Base-by-base conservation (phyloP, 805 yeast genomes). In the Sugiyamaella marilandica region DNA sequence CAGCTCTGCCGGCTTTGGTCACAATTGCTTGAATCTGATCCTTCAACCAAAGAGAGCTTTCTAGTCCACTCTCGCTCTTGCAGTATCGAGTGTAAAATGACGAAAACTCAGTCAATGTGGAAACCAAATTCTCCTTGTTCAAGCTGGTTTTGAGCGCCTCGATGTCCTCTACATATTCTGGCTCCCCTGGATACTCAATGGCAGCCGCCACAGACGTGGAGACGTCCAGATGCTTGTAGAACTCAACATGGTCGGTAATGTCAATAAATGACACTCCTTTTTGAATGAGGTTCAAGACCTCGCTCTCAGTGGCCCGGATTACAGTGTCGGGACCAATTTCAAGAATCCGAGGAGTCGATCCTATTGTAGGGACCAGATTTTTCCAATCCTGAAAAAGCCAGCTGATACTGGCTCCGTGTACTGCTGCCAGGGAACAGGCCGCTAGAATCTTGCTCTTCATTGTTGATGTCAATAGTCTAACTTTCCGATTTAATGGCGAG, bases 51-150 rank as follows among this genome's bases (percentile, higher is more conserved):
- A 74, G 62, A 8, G 95, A 82, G 60, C 88, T 79, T 54, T 84
- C 79, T 10, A 73, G 66, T 0, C 96, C 97, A 13, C 76, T 63
- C 26, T 79, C 75, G 0, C 87, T 78, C 63, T 83, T 83, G 70
- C 87, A 87, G 66, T 84, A 86, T 53, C 97, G 77, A 14, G 89
- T 83, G 68, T 71, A 80, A 65, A 87, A 87, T 41, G 84, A 77
- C 3, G 91, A n/a, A 24, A 39, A 39, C 21, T 39, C 73, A 62
- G 51, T 56, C 77, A 69, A 35, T 63, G 43, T 39, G 21, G 24
- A 16, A 10, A 39, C 24, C 24, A 39, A 21, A 16, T 39, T 39
- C 24, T 39, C 43, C 21, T 39, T 39, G 11, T 39, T 39, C 13
- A 39, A 21, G 24, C 19, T 21, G 13, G 19, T 16, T 5, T n/a